Evolutionary conservation across 2,329 filamentous ascomycete species (phyloP), one percentile per base, ranked within the genome.

Genomic region (Aspergillus brunneoviolaceus): DNA sequence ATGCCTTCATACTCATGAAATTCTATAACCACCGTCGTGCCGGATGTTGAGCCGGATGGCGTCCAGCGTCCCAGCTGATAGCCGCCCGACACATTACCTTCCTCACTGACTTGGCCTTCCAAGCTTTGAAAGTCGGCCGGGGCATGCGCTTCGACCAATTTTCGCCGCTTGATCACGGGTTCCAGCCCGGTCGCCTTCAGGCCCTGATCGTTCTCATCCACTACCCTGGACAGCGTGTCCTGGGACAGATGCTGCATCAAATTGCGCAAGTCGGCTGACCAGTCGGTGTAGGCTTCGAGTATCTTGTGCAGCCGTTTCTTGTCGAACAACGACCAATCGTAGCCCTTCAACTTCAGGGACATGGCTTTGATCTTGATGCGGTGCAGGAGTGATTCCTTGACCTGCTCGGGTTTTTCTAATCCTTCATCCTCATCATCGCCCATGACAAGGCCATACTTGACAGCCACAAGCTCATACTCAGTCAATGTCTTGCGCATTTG

Each of bases 321-420:
- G 57, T 74, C 70, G 47, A 72, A 74, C 6, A 74, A 64, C 3
- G 70, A 67, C 71, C 71, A 73, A 62, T 74, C 66, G 31, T 68
- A 69, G 3, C 69, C 66, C 39, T 71, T 67, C 27, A 65, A 50
- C 56, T 72, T 73, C 21, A 70, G 61, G 2, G 52, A 31, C 31
- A 65, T 67, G 21, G 64, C 67, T 45, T 68, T 67, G 23, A 16
- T 57, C 62, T 71, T 71, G 4, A 59, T 67, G 16, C 65, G 59
- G 21, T 69, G 62, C n/a, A 67, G 31, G n/a, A 71, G 57, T 0
- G 61, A 67, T 53, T 66, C 58, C 50, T 67, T 63, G 59, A 42
- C 55, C 31, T 65, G 67, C 52, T 65, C 57, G 4, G 39, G 56
- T 27, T 62, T 62, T 19, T 61, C 62, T 11, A 35, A 11, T 4